phyloP scores from a whole-genome alignment of 352 stramenopile species.

The Pythium scleroteichum region DNA sequence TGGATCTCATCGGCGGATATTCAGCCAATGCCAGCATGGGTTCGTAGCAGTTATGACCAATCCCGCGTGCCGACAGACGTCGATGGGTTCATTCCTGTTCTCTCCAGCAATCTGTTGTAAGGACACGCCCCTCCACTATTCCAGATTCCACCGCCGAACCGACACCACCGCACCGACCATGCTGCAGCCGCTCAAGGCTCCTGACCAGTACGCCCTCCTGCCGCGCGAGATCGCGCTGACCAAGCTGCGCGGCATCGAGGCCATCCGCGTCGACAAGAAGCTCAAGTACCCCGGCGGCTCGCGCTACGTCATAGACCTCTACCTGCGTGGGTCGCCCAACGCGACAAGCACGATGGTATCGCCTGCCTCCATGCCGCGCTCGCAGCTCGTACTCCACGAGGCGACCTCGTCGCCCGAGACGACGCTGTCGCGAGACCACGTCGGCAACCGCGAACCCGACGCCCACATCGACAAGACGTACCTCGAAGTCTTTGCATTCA shows the following conservation, averaged over 20 bases:
- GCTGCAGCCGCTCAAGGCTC: conserved; percentile 17
- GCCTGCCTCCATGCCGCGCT: conserved; percentile 9
- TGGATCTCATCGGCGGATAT: too few species aligned
- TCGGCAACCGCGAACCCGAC: conserved; percentile 7
- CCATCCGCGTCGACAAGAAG: conserved; percentile 17
- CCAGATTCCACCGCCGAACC: background rate
- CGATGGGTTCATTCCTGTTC: too few species aligned
- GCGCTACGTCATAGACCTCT: conserved; percentile 21
- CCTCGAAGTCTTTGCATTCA: conserved; percentile 16
- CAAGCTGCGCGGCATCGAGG: conserved; percentile 11
- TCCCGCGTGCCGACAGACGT: too few species aligned
- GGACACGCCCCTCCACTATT: background rate
- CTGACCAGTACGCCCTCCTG: background rate
- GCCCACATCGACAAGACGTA: conserved; percentile 17
- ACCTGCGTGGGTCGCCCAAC: background rate
- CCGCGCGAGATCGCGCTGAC: conserved; percentile 12
- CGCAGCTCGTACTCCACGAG: conserved; percentile 12
- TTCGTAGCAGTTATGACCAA: too few species aligned
- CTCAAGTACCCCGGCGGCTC: conserved; percentile 14
- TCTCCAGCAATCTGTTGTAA: too few species aligned
- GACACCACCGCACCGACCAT: background rate
- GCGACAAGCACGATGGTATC: background rate
- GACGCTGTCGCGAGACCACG: conserved; percentile 1
- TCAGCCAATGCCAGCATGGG: too few species aligned
- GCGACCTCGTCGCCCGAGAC: background rate